Evolutionary conservation across 805 yeast genomes (phyloP).

Genomic region (Saccharomycopsis guyanensis): DNA sequence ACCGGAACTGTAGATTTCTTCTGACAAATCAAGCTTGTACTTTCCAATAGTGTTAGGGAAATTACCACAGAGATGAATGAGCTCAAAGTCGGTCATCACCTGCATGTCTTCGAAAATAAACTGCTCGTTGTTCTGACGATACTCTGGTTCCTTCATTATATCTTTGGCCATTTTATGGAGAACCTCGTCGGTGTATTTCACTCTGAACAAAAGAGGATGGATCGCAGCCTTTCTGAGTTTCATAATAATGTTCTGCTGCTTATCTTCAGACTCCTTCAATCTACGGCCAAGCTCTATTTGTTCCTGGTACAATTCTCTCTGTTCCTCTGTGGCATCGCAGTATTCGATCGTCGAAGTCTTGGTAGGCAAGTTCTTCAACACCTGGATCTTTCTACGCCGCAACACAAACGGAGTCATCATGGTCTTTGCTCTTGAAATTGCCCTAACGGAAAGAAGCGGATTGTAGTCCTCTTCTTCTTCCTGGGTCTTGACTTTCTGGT

Average conservation of each 20-base stretch:
- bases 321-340: constrained; percentile 55
- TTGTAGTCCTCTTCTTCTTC: constrained; percentile 45
- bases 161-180: constrained; percentile 63
- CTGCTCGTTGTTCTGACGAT: constrained; percentile 65
- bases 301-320: constrained; percentile 50
- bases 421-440: constrained; percentile 86
- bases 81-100: constrained; percentile 87
- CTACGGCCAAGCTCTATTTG: constrained; percentile 40
- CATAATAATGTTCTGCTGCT: constrained; percentile 74
- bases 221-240: constrained; percentile 83
- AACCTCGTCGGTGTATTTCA: constrained; percentile 45
- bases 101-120: constrained; percentile 91
- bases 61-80: constrained; percentile 62
- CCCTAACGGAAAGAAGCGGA: constrained; percentile 83
- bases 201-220: constrained; percentile 83
- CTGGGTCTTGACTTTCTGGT: constrained; percentile 75
- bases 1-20: constrained; percentile 61
- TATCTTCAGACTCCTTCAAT: constrained; percentile 24
- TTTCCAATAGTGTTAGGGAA: constrained; percentile 59
- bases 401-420: constrained; percentile 98
- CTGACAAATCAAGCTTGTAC: constrained; percentile 45
- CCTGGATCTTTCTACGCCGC: constrained; percentile 88
- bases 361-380: constrained; percentile 77
- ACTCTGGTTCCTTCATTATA: constrained; percentile 76
- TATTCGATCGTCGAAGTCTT: constrained; percentile 57